Conservation (phyloP, 2,329 filamentous ascomycete genomes). For the Raffaelea albimanens region DNA sequence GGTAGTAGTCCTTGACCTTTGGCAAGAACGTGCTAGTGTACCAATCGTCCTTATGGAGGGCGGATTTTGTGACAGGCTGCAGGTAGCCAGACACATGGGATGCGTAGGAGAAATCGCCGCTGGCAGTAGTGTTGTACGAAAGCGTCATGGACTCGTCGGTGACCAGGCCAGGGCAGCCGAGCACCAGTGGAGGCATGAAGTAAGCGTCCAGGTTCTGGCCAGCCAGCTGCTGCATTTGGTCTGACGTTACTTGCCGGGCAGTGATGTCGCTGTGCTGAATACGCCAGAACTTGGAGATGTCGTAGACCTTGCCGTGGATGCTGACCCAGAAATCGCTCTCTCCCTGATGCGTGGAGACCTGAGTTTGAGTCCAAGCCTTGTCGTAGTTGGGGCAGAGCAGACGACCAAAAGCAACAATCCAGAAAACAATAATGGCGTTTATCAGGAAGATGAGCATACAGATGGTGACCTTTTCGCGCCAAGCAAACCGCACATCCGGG, state of each 20-base stretch:
- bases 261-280: constrained; percentile 69
- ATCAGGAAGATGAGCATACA: constrained; percentile 71
- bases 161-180: constrained; percentile 67
- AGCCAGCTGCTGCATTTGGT: constrained; percentile 66
- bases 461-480: constrained; percentile 88
- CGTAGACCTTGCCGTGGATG: constrained; percentile 82
- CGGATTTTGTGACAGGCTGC: constrained; percentile 45
- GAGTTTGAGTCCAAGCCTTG: constrained; percentile 70
- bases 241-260: constrained; percentile 44
- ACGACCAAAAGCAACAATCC: constrained; percentile 78
- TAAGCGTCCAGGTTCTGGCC: constrained; percentile 76
- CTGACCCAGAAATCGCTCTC: constrained; percentile 76
- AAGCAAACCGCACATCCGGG: constrained; percentile 92
- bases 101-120: constrained; percentile 43
- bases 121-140: constrained; percentile 57
- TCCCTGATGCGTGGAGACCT: constrained; percentile 64
- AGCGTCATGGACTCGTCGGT: constrained; percentile 46
- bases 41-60: constrained; percentile 60
- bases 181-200: constrained; percentile 67
- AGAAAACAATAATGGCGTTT: constrained; percentile 79
- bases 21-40: constrained; percentile 67
- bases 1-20: constrained; percentile 74
- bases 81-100: constrained; percentile 61
- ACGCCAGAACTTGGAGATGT: constrained; percentile 82
- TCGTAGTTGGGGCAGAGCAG: constrained; percentile 84